These are phyloP conservation scores for Pichia sp. DNA, from an alignment of 1,139 yeast species.

Conservation along the genomic window DNA sequence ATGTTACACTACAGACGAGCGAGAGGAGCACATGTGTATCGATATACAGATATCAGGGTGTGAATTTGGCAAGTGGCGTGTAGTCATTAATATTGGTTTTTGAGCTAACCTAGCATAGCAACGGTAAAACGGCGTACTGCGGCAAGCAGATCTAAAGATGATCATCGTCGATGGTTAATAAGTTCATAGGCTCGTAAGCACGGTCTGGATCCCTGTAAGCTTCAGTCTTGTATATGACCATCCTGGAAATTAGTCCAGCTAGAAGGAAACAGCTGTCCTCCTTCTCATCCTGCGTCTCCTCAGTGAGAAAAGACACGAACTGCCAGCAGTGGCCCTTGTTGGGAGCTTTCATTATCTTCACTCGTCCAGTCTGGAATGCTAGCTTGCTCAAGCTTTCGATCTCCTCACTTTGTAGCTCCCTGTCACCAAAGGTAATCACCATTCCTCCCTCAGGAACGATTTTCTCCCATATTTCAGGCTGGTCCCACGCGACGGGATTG, in stretches of 20 bases:
- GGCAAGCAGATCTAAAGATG: constrained; percentile 16
- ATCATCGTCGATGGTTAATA: constrained; percentile 34
- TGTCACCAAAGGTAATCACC: constrained; percentile 38
- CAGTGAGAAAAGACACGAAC: constrained; percentile 33
- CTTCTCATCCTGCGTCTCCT: constrained; percentile 35
- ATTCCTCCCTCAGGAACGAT: constrained; percentile 39
- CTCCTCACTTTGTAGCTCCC: constrained; percentile 37
- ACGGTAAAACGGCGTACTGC: not conserved
- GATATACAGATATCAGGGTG: too few relatives aligned
- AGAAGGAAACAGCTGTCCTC: constrained; percentile 34
- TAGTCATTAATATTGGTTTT: too few relatives aligned
- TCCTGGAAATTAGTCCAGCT: constrained; percentile 34
- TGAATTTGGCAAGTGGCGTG: too few relatives aligned
- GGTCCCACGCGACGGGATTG: constrained; percentile 37
- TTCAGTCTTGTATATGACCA: constrained; percentile 31
- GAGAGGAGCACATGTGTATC: too few relatives aligned
- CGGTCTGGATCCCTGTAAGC: constrained; percentile 26
- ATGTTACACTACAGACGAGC: too few relatives aligned
- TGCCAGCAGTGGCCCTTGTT: constrained; percentile 37
- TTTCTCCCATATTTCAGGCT: constrained; percentile 37
- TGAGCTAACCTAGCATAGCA: too few relatives aligned
- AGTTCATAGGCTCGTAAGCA: constrained; percentile 32
- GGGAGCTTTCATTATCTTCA: constrained; percentile 30
- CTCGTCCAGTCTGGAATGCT: constrained; percentile 25
- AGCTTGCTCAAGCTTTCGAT: constrained; percentile 33